These are phyloP conservation scores for Aspergillus amoenus DNA, from an alignment of 2,329 filamentous ascomycete species.

Conservation along the genomic window DNA sequence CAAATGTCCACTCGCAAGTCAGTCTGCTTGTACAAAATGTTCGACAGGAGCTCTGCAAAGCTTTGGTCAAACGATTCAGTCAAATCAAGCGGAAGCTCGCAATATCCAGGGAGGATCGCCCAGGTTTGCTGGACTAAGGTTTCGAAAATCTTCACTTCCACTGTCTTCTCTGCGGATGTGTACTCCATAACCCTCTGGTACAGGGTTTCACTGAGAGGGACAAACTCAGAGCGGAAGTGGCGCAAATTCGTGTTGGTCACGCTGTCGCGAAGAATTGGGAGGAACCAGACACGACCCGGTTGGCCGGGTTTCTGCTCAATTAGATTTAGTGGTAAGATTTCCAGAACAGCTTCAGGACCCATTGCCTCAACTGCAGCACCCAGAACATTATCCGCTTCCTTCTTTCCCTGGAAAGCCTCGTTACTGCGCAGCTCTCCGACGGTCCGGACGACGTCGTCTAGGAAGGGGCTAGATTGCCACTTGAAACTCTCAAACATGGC, in stretches of 20 bases:
- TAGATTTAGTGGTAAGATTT: conserved; percentile 82
- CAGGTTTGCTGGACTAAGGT: conserved; percentile 94
- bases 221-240: conserved; percentile 82
- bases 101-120: conserved; percentile 91
- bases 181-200: conserved; percentile 87
- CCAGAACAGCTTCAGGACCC: conserved; percentile 81
- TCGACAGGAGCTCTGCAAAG: conserved; percentile 88
- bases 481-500: conserved; percentile 83
- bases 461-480: conserved; percentile 79
- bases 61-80: conserved; percentile 74
- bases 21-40: conserved; percentile 87
- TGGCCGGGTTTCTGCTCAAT: conserved; percentile 72
- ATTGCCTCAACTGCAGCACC: conserved; percentile 85
- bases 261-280: conserved; percentile 85
- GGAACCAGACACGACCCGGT: conserved; percentile 87
- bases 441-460: conserved; percentile 71
- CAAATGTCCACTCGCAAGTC: conserved; percentile 86
- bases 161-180: conserved; percentile 78
- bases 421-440: conserved; percentile 86
- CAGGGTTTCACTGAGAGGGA: conserved; percentile 85
- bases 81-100: conserved; percentile 83
- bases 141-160: conserved; percentile 97
- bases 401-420: conserved; percentile 87
- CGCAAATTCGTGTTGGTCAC: conserved; percentile 82
- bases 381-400: conserved; percentile 88